A percentile compares a stretch with the other conserved stretches of the same genome.
Evolutionary conservation across 441 rosid genomes (phyloP).

Genomic region (Hypseocharis bilobata): DNA sequence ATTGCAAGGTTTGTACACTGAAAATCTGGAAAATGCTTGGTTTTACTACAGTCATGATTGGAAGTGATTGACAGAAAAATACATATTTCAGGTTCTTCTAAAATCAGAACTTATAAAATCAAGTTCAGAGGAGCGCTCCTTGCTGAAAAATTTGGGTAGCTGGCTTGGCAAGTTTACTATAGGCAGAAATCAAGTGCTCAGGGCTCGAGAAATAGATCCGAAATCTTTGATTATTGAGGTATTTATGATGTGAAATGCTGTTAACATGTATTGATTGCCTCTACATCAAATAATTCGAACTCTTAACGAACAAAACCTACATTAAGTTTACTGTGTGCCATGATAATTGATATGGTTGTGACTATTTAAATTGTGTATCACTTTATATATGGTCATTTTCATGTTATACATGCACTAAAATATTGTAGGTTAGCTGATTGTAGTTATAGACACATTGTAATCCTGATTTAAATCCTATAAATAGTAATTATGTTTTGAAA

Average conservation of each 20-base stretch:
- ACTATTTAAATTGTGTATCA: not conserved
- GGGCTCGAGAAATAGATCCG: conserved; percentile 97
- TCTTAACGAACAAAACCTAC: not conserved
- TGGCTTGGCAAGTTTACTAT: conserved; percentile 99
- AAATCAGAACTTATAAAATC: conserved; percentile 97
- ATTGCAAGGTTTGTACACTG: conserved; percentile 74
- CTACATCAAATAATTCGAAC: not conserved
- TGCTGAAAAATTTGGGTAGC: conserved; percentile 95
- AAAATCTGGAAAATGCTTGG: not conserved
- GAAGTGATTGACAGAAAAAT: conserved; percentile 5
- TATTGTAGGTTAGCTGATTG: not conserved
- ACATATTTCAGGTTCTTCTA: conserved; percentile 65
- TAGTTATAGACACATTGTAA: not conserved
- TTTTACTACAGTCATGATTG: not conserved
- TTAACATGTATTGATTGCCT: not conserved
- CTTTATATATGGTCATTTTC: not conserved
- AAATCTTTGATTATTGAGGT: conserved; percentile 97
- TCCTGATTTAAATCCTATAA: not conserved
- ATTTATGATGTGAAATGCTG: conserved; percentile 11
- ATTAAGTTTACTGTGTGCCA: not conserved
- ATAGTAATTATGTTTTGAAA: not conserved
- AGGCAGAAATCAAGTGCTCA: conserved; percentile 82
- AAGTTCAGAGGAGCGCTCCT: conserved; percentile 90
- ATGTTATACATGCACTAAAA: not conserved
- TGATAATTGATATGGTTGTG: not conserved